Conservation (phyloP, 2,329 filamentous ascomycete species). For the Alternaria panax region DNA sequence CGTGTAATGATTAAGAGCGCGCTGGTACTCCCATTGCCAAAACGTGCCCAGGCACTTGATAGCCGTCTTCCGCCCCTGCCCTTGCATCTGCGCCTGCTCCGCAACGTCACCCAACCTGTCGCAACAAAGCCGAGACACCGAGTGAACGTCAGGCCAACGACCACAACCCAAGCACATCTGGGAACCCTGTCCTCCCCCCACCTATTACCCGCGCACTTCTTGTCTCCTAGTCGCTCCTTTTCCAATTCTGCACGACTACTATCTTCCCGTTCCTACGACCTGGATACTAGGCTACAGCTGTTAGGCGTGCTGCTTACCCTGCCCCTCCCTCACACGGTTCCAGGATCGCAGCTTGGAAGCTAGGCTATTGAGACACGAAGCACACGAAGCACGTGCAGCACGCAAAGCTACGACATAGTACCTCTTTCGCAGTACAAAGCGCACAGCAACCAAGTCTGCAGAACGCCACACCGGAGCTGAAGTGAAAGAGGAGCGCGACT, state of each 20-base stretch:
- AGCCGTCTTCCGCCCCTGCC: neutral
- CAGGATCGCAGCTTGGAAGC: neutral
- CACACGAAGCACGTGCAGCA: neutral
- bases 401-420: neutral
- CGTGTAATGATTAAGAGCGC: neutral
- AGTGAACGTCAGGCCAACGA: neutral
- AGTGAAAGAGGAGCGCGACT: neutral
- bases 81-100: conserved; percentile 1
- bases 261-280: too few species aligned
- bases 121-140: conserved; percentile 8
- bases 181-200: neutral
- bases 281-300: conserved; percentile 1
- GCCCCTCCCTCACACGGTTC: conserved; percentile 8
- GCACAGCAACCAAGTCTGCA: too few species aligned
- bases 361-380: neutral
- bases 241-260: too few species aligned
- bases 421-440: too few species aligned
- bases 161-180: neutral
- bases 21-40: neutral
- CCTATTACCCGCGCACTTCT: neutral
- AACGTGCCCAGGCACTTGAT: neutral
- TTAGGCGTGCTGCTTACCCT: conserved; percentile 11
- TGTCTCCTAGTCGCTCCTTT: neutral
- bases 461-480: neutral
- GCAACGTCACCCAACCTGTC: conserved; percentile 4